phyloP scores from a whole-genome alignment of 148 eudicot genomes.

The Rhododendron ferrugineum region DNA sequence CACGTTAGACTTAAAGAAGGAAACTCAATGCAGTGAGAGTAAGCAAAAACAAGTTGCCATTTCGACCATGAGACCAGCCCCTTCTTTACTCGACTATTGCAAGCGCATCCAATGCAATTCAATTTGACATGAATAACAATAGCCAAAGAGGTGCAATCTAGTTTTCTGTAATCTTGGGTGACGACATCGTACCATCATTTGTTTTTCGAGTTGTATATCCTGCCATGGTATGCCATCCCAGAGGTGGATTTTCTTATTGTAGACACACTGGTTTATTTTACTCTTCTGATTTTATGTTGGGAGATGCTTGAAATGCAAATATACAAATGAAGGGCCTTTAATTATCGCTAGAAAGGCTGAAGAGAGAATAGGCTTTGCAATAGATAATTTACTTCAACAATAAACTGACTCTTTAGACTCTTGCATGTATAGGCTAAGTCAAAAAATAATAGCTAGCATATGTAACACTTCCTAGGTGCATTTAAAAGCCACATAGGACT shows the following conservation, averaged over 20 bases:
- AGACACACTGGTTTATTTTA: not conserved
- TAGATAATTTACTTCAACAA: not conserved
- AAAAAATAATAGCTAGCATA: not conserved
- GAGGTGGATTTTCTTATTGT: not conserved
- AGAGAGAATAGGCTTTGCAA: not conserved
- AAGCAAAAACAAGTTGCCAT: not conserved
- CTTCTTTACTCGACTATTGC: not conserved
- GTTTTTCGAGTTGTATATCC: not conserved
- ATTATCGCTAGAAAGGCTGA: not conserved
- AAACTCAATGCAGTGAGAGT: not conserved
- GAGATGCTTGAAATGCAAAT: not conserved
- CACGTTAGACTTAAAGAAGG: not conserved
- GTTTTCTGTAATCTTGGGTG: not conserved
- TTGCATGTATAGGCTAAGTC: not conserved
- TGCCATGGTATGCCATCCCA: not conserved
- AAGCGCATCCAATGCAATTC: not conserved
- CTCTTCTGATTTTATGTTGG: not conserved
- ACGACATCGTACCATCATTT: not conserved
- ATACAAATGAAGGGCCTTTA: not conserved
- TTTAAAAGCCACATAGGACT: not conserved
- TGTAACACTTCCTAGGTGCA: not conserved
- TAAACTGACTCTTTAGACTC: not conserved
- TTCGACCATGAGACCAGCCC: not conserved
- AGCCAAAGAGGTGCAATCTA: not conserved
- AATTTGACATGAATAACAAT: not conserved